Evolutionary conservation across 352 stramenopile genomes (phyloP).

Genomic region (Phytopythium litorale): DNA sequence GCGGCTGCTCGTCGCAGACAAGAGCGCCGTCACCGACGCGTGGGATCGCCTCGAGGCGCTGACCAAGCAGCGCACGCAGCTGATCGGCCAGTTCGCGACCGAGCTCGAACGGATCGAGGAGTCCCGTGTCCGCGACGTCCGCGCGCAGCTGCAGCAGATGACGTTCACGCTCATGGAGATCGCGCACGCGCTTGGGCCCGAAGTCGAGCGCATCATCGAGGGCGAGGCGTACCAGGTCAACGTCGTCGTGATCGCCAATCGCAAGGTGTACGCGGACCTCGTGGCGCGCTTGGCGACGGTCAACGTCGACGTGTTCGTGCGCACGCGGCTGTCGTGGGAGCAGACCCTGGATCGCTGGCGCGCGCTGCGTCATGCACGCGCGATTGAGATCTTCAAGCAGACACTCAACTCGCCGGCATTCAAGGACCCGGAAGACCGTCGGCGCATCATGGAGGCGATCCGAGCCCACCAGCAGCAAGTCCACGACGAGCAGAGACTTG

Average conservation of each 20-base stretch:
- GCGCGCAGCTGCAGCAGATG: conserved; percentile 30
- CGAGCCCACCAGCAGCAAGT: conserved; percentile 39
- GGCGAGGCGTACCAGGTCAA: conserved; percentile 76
- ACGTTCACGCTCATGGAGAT: conserved; percentile 65
- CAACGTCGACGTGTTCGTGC: conserved; percentile 66
- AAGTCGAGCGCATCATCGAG: conserved; percentile 77
- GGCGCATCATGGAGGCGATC: conserved; percentile 50
- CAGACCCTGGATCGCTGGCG: conserved; percentile 60
- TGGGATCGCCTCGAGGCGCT: conserved; percentile 39
- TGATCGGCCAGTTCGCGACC: conserved; percentile 35
- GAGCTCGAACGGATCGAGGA: conserved; percentile 53
- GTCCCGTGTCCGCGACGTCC: conserved; percentile 38
- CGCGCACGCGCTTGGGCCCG: conserved; percentile 47
- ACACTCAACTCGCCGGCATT: conserved; percentile 61
- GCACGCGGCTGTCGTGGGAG: conserved; percentile 62
- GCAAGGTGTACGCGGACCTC: conserved; percentile 66
- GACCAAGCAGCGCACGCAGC: conserved; percentile 39
- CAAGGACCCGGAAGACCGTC: conserved; percentile 62
- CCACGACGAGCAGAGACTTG: conserved; percentile 51
- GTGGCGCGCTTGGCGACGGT: conserved; percentile 57
- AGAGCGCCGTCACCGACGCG: conserved; percentile 28
- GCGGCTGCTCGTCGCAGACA: conserved; percentile 33
- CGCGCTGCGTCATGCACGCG: conserved; percentile 68
- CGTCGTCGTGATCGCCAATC: conserved; percentile 78
- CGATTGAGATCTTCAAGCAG: conserved; percentile 51